These are phyloP conservation scores for Talinum fruticosum DNA, from an alignment of 148 eudicot species.

Conservation along the genomic window DNA sequence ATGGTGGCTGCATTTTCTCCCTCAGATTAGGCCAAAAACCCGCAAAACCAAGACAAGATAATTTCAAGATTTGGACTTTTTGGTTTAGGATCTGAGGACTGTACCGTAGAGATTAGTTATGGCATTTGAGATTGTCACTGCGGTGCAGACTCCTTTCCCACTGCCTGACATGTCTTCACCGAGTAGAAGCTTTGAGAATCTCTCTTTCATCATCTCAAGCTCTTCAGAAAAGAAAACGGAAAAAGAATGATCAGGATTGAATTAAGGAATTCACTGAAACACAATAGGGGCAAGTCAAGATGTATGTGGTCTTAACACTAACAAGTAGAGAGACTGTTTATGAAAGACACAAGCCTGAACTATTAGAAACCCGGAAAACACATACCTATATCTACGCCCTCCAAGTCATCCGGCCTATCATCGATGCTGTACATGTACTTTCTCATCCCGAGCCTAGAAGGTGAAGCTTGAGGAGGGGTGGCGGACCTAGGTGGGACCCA, in stretches of 20 bases:
- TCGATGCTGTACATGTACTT: conserved; percentile 41
- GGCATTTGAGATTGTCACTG: conserved; percentile 85
- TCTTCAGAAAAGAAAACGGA: conserved; percentile 36
- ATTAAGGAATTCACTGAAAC: not conserved
- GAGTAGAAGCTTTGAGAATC: conserved; percentile 85
- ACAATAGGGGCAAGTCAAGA: not conserved
- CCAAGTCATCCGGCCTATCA: conserved; percentile 36
- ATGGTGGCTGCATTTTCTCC: conserved; percentile 61
- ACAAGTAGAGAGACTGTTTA: not conserved
- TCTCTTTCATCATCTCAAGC: conserved; percentile 87
- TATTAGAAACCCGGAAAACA: not conserved
- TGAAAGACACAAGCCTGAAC: not conserved
- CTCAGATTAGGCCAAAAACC: not conserved
- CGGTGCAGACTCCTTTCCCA: conserved; percentile 87
- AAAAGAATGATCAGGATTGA: conserved; percentile 3
- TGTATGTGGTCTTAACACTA: not conserved
- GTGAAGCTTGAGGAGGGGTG: conserved; percentile 53
- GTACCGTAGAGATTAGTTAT: conserved; percentile 95
- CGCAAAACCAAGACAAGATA: not conserved
- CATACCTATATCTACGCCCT: conserved; percentile 58
- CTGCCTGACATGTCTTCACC: conserved; percentile 99
- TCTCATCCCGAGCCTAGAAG: conserved; percentile 58
- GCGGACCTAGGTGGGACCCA: conserved; percentile 51
- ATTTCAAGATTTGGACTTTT: not conserved
- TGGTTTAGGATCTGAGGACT: not conserved